These are phyloP conservation scores for Dimocarpus longan DNA, from an alignment of 345 rosid genomes.

Conservation along the genomic window DNA sequence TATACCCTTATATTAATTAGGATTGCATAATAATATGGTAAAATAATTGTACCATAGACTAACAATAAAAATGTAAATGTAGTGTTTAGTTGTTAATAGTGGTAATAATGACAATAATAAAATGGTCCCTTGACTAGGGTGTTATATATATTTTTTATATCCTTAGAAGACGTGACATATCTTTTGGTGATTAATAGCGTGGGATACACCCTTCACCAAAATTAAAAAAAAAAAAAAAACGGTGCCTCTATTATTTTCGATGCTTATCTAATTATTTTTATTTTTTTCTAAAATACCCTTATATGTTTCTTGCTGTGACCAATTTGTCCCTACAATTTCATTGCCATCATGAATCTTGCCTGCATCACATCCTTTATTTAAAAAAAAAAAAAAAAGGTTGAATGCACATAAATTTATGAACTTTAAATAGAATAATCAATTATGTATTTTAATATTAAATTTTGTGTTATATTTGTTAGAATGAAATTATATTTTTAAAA, in stretches of 20 bases:
- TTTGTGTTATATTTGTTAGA: too few relatives aligned
- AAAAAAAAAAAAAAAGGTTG: background rate
- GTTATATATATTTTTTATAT: background rate
- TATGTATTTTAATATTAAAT: too few relatives aligned
- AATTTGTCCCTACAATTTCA: background rate
- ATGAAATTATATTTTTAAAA: too few relatives aligned
- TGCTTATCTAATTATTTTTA: background rate
- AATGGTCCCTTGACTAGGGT: background rate
- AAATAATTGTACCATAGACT: too few relatives aligned
- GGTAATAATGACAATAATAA: background rate
- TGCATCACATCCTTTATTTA: background rate
- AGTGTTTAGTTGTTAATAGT: too few relatives aligned
- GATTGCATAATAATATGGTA: too few relatives aligned
- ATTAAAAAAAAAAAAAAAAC: background rate
- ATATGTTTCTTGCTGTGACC: background rate
- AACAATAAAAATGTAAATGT: too few relatives aligned
- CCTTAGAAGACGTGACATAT: background rate
- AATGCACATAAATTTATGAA: background rate
- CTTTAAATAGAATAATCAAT: background rate
- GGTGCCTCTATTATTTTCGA: slow-evolving; percentile 5
- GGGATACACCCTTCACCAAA: slow-evolving; percentile 1
- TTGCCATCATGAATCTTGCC: background rate
- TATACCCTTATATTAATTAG: too few relatives aligned
- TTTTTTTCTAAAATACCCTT: slow-evolving; percentile 2
- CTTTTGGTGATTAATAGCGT: background rate